phyloP scores from a whole-genome alignment of 179 eudicot genomes.

The Camellia oleifera region DNA sequence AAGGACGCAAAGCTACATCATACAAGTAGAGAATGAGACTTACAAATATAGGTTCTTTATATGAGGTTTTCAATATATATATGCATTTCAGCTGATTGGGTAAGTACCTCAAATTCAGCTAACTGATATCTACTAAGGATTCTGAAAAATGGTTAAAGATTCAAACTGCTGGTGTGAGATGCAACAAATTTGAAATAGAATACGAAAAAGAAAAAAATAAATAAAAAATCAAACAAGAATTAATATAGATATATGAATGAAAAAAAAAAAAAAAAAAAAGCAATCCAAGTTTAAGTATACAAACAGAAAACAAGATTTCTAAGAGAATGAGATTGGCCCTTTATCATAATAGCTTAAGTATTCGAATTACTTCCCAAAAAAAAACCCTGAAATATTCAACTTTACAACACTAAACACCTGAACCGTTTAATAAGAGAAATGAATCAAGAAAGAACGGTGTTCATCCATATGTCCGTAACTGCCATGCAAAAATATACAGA shows the following conservation, averaged over 20 bases:
- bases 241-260: too few species aligned
- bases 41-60: too few species aligned
- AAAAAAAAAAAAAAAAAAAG: too few species aligned
- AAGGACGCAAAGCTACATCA: conserved; percentile 66
- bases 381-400: too few species aligned
- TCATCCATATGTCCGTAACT: background rate
- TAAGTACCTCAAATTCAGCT: conserved; percentile 77
- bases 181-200: background rate
- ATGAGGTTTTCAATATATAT: background rate
- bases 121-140: conserved; percentile 77
- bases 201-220: background rate
- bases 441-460: too few species aligned
- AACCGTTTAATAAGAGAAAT: too few species aligned
- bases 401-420: too few species aligned
- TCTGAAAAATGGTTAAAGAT: conserved; percentile 41
- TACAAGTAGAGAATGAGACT: background rate
- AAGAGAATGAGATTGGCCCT: too few species aligned
- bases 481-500: background rate
- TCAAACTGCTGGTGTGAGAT: background rate
- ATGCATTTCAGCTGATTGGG: background rate
- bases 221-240: background rate
- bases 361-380: too few species aligned
- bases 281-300: too few species aligned
- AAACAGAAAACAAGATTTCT: too few species aligned
- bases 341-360: too few species aligned